These are phyloP conservation scores for Aspergillus campestris DNA, from an alignment of 495 filamentous ascomycete species.

Conservation along the genomic window DNA sequence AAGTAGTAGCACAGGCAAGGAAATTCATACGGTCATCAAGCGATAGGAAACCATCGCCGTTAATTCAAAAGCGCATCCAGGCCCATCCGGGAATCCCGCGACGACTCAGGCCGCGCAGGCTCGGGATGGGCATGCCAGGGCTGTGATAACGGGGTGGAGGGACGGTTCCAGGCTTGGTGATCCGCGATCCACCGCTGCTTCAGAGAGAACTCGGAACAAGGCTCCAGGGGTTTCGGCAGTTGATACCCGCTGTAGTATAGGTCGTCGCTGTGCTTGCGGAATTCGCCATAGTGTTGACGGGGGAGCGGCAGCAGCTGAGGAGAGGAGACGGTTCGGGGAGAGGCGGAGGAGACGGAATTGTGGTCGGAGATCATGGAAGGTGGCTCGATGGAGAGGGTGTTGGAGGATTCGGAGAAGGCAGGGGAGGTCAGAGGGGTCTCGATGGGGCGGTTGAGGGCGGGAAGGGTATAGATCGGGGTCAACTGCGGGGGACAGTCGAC, in stretches of 20 bases:
- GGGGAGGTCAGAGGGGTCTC: slow-evolving; percentile 66
- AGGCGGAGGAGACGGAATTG: slow-evolving; percentile 54
- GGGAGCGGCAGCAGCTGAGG: slow-evolving; percentile 33
- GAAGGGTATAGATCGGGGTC: slow-evolving; percentile 38
- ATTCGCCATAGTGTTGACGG: slow-evolving; percentile 25
- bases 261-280: slow-evolving; percentile 26
- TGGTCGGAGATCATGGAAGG: slow-evolving; percentile 67
- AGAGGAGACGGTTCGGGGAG: slow-evolving; percentile 37
- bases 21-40: slow-evolving; percentile 17
- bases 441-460: slow-evolving; percentile 37
- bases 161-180: slow-evolving; percentile 26
- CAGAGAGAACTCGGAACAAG: slow-evolving; percentile 23
- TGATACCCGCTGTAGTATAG: slow-evolving; percentile 15
- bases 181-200: slow-evolving; percentile 27
- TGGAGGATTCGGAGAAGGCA: slow-evolving; percentile 50
- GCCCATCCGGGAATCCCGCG: slow-evolving; percentile 40
- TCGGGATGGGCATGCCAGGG: slow-evolving; percentile 12
- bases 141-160: slow-evolving; percentile 12
- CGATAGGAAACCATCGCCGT: slow-evolving; percentile 1
- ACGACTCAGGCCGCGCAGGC: slow-evolving; percentile 14
- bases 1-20: slow-evolving; percentile 16
- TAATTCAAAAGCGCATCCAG: slow-evolving; percentile 33
- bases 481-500: slow-evolving; percentile 30
- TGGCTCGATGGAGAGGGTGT: slow-evolving; percentile 52
- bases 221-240: slow-evolving; percentile 17